A percentile compares a stretch with the other conserved stretches of the same genome.
Conservation (phyloP, 2,329 filamentous ascomycete genomes). For the Beauveria sp. region DNA sequence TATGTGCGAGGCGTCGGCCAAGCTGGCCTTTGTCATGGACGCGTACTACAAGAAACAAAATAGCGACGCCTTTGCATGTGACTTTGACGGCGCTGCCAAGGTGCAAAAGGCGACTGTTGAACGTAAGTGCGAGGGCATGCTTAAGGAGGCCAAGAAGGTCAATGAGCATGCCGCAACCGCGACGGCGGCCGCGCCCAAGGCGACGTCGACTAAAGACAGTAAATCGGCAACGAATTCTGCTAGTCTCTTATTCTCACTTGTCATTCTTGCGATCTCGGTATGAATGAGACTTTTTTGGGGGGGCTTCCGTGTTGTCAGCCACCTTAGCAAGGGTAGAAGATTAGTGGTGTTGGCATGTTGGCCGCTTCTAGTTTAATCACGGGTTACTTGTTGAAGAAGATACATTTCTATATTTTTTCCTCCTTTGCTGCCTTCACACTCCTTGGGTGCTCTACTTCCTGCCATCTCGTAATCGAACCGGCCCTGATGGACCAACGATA, state of each 20-base stretch:
- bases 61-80: conserved; percentile 51
- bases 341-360: too few relatives aligned
- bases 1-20: conserved; percentile 63
- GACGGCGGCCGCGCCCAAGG: conserved; percentile 21
- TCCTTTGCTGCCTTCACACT: too few relatives aligned
- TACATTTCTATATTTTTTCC: too few relatives aligned
- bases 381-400: too few relatives aligned
- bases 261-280: not conserved
- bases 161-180: conserved; percentile 40
- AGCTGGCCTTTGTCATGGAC: conserved; percentile 18
- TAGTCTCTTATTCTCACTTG: not conserved
- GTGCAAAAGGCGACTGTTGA: conserved; percentile 42
- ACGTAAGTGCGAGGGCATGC: conserved; percentile 50
- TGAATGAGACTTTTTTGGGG: not conserved
- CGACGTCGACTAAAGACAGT: not conserved
- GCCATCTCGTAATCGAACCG: too few relatives aligned
- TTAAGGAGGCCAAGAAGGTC: conserved; percentile 51
- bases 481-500: too few relatives aligned
- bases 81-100: conserved; percentile 61
- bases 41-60: conserved; percentile 44
- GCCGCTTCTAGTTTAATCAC: too few relatives aligned
- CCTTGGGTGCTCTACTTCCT: too few relatives aligned
- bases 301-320: too few relatives aligned
- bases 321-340: too few relatives aligned
- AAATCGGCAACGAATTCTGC: not conserved